Conservation (phyloP, 129 eudicot species). For the Rutidosis leptorrhynchoides region DNA sequence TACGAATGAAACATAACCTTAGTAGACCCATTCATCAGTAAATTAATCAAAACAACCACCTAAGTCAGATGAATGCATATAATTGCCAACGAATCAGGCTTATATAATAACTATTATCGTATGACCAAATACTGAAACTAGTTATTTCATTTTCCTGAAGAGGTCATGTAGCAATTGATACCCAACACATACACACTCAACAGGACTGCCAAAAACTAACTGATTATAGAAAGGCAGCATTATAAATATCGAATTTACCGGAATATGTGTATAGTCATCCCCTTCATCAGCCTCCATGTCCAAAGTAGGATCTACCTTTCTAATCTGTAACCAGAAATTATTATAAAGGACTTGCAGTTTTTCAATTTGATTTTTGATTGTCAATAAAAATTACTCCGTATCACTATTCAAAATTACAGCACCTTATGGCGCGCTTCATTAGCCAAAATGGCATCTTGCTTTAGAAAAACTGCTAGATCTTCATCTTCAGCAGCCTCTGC, state of each 20-base stretch:
- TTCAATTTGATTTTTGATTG: neutral
- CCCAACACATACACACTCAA: constrained; percentile 19
- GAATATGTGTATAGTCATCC: constrained; percentile 92
- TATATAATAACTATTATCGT: neutral
- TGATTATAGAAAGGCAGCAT: neutral
- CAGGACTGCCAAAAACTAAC: neutral
- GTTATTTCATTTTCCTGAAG: constrained; percentile 1
- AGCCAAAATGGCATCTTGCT: constrained; percentile 84
- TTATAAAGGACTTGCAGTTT: constrained; percentile 3
- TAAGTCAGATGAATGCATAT: neutral
- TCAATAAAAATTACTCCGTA: neutral
- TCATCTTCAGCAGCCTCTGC: constrained; percentile 99
- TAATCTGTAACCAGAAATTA: constrained; percentile 57
- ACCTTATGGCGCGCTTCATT: constrained; percentile 89
- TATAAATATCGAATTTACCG: constrained; percentile 52
- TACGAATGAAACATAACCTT: constrained; percentile 2
- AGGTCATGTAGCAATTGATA: neutral
- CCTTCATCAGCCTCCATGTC: constrained; percentile 99
- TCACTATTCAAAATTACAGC: constrained; percentile 21
- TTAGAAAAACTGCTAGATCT: constrained; percentile 89
- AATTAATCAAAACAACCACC: neutral
- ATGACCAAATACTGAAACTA: neutral
- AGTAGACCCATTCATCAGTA: constrained; percentile 3
- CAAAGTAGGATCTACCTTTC: constrained; percentile 92
- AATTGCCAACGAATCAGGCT: constrained; percentile 6